These are phyloP conservation scores for Lactifluus pinguis DNA, from an alignment of 768 basidiomycete species.

Conservation along the genomic window DNA sequence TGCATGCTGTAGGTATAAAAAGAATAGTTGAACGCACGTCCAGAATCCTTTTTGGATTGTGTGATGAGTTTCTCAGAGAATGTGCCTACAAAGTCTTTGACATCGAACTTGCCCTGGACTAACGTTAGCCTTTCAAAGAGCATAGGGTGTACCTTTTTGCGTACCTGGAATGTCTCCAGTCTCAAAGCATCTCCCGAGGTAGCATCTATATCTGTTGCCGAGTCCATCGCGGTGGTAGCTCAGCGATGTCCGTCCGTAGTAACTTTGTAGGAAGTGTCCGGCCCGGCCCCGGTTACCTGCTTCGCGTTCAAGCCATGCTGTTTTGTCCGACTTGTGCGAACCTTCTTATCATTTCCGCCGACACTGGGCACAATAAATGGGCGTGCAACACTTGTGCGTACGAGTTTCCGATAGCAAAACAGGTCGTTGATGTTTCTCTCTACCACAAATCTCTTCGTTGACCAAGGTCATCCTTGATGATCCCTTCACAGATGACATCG, in stretches of 20 bases:
- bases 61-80: constrained; percentile 84
- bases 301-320: constrained; percentile 42
- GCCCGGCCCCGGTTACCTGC: too few species aligned
- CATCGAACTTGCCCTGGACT: constrained; percentile 76
- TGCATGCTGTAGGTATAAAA: background rate
- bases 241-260: background rate
- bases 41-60: constrained; percentile 74
- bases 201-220: background rate
- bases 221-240: background rate
- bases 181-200: constrained; percentile 3
- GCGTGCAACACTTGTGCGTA: constrained; percentile 92
- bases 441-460: background rate
- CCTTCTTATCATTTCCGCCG: constrained; percentile 66
- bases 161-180: constrained; percentile 17
- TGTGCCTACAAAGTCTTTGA: constrained; percentile 79
- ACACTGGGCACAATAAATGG: constrained; percentile 85
- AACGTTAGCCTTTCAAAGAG: background rate
- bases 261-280: too few species aligned
- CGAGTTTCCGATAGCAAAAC: constrained; percentile 85
- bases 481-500: constrained; percentile 71
- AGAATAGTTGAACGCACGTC: constrained; percentile 50
- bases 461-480: background rate
- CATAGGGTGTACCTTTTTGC: background rate
- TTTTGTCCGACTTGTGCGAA: constrained; percentile 96
- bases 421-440: constrained; percentile 34